Percentiles rank a stretch among this genome's conserved stretches.
Conservation (phyloP, 2,329 filamentous ascomycete species). For the Epichloe aotearoae region DNA sequence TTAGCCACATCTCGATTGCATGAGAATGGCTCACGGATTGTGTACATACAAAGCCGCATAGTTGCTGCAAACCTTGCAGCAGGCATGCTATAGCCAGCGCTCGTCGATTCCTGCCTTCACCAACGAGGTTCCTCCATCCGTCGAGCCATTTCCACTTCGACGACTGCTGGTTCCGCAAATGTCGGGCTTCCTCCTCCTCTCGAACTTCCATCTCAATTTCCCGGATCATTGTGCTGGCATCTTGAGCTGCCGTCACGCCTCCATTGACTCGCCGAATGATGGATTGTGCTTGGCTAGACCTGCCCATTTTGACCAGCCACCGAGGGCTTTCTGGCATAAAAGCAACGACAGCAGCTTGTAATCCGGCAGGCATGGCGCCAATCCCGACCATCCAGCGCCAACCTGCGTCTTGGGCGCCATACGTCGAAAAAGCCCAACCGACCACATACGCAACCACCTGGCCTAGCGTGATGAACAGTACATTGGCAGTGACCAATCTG, state of each 20-base stretch:
- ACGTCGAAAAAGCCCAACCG: slow-evolving; percentile 60
- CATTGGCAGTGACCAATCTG: slow-evolving; percentile 66
- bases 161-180: slow-evolving; percentile 18
- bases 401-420: slow-evolving; percentile 37
- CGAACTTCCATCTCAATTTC: slow-evolving; percentile 62
- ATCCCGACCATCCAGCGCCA: slow-evolving; percentile 92
- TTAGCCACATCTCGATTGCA: slow-evolving; percentile 2
- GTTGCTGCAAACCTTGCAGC: slow-evolving; percentile 75
- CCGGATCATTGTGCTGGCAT: slow-evolving; percentile 48
- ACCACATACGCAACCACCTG: slow-evolving; percentile 81
- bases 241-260: slow-evolving; percentile 25
- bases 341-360: slow-evolving; percentile 56
- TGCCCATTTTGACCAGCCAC: slow-evolving; percentile 64
- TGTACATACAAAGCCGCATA: slow-evolving; percentile 64
- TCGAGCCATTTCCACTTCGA: slow-evolving; percentile 26
- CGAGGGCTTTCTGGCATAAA: slow-evolving; percentile 80
- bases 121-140: slow-evolving; percentile 40
- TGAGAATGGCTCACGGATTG: too few species aligned
- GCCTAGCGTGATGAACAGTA: slow-evolving; percentile 73
- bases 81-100: slow-evolving; percentile 77
- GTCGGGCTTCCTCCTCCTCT: slow-evolving; percentile 47
- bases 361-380: slow-evolving; percentile 59
- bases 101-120: slow-evolving; percentile 51
- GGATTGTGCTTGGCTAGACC: slow-evolving; percentile 43
- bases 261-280: slow-evolving; percentile 57